Base-by-base conservation (phyloP, 306 rosid species). In the Notholithocarpus densiflorus region DNA sequence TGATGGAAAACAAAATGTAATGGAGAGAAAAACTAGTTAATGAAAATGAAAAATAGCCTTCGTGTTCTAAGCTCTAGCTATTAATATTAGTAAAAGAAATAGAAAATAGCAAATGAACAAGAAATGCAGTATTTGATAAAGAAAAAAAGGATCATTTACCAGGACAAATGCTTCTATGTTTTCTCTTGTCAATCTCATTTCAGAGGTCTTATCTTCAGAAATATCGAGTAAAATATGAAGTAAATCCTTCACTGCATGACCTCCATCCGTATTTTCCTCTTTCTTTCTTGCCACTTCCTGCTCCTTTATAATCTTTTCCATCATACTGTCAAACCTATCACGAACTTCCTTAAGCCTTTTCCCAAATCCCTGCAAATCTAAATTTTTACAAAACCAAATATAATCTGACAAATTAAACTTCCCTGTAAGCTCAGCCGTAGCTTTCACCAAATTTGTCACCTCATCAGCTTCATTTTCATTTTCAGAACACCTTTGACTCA, bases 81-180 rank as follows among this genome's bases (percentile, higher is more conserved):
- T 7, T 21, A 57, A 37, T 37, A 34, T 37, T 7, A 37, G 2
- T 7, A 37, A 37, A 1, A 48, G 4, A 48, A 48, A 48, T 3
- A 48, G 17, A 48, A 48, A 48, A 48, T 48, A 48, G 20, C 17
- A 27, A 62, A 62, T 15, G 69, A 62, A 9, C 40, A 62, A 62
- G 69, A 27, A 62, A 62, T 62, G 45, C 45, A 37, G 45, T 37
- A 62, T 20, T 10, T 57, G 27, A 57, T 8, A 19, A 12, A 7
- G 27, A 4, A 57, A 56, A 10, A 32, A 74, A 27, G 26, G 48
- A 7, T 18, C 21, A 40, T 52, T 75, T 84, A 89, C 94, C 89
- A 88, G 13, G 74, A 87, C 80, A 60, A 90, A 90, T 77, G 92
- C 90, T 74, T 92, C 90, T 1, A 92, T 88, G 52, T 88, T 89